These are phyloP conservation scores for Eimeria maxima DNA, from an alignment of 169 alveolate species.

Conservation along the genomic window DNA sequence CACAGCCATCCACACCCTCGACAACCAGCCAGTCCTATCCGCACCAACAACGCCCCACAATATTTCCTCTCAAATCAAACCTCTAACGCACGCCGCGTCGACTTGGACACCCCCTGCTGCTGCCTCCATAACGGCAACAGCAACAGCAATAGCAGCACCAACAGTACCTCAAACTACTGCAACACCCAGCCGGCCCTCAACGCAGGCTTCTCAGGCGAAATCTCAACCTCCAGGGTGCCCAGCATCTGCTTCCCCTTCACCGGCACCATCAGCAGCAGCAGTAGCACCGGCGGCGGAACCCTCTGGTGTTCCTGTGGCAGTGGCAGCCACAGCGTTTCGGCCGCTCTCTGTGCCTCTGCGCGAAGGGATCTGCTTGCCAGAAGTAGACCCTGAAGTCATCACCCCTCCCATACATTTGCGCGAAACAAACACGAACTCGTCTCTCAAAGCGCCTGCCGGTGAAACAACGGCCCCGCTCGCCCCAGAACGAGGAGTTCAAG, in stretches of 20 bases:
- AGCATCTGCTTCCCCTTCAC: not conserved
- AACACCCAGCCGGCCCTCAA: not conserved
- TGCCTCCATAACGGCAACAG: not conserved
- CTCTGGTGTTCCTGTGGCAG: too few species aligned
- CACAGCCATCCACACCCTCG: not conserved
- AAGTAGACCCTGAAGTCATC: slow-evolving; percentile 17
- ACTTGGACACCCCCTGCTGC: slow-evolving; percentile 3
- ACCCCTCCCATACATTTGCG: not conserved
- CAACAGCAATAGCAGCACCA: not conserved
- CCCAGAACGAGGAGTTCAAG: not conserved
- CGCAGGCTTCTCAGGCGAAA: not conserved
- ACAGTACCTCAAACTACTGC: not conserved
- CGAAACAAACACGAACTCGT: not conserved
- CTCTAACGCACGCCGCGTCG: not conserved
- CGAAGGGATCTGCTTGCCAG: slow-evolving; percentile 35
- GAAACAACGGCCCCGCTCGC: not conserved
- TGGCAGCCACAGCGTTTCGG: slow-evolving; percentile 30
- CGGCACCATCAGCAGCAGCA: too few species aligned
- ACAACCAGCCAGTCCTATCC: not conserved
- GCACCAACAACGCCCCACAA: not conserved
- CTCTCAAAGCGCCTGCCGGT: not conserved
- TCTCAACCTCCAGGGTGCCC: not conserved
- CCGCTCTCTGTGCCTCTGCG: not conserved
- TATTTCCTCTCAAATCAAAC: not conserved
- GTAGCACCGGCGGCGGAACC: too few species aligned